Evolutionary conservation across 2,329 filamentous ascomycete genomes (phyloP).

Genomic region (Penicillium sp.): DNA sequence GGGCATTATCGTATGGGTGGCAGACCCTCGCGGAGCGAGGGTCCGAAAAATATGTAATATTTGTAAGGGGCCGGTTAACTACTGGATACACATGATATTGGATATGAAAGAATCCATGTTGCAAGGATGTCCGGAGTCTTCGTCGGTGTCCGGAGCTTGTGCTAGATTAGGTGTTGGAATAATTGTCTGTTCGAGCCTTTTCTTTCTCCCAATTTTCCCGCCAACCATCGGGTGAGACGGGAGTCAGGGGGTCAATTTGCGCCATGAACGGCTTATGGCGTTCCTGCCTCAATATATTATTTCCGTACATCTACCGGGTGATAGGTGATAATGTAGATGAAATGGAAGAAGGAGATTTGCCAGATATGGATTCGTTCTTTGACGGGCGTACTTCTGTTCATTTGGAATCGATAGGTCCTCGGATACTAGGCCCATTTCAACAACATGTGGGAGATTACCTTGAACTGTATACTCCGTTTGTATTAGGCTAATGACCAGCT

Average conservation of each 20-base stretch:
- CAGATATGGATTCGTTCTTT: conserved; percentile 1
- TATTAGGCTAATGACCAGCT: background rate
- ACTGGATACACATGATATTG: background rate
- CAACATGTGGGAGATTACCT: background rate
- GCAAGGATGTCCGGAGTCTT: background rate
- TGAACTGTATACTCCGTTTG: background rate
- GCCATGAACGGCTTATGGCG: conserved; percentile 4
- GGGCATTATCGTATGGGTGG: too few species aligned
- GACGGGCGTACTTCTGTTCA: background rate
- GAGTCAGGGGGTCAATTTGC: conserved; percentile 4
- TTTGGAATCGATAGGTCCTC: background rate
- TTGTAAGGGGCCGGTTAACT: too few species aligned
- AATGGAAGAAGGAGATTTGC: background rate
- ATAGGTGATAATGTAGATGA: background rate
- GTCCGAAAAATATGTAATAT: too few species aligned
- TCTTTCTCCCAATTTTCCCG: conserved; percentile 14
- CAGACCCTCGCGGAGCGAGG: too few species aligned
- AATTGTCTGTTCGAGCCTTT: background rate
- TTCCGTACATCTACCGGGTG: background rate
- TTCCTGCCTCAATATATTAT: conserved; percentile 7
- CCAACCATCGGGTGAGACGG: conserved; percentile 10
- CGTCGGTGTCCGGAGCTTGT: background rate
- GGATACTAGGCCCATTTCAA: background rate
- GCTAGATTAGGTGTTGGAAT: background rate
- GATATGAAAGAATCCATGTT: conserved; percentile 3